phyloP scores from a whole-genome alignment of 2,329 filamentous ascomycete species.

The Penicillium polonicum region DNA sequence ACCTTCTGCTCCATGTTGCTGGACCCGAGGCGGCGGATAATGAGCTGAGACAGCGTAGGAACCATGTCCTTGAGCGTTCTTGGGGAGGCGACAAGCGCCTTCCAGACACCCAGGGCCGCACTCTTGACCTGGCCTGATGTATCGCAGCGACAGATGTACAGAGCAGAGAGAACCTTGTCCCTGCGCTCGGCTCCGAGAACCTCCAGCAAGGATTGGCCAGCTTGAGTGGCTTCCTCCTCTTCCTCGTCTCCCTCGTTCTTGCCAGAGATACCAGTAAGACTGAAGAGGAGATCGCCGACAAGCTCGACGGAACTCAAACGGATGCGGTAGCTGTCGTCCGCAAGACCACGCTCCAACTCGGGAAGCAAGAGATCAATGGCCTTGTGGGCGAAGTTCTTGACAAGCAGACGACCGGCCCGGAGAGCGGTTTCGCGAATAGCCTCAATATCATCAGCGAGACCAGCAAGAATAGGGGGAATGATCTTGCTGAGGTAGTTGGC shows the following conservation, averaged over 20 bases:
- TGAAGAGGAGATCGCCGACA: conserved; percentile 95
- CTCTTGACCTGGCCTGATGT: conserved; percentile 87
- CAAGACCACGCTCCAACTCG: conserved; percentile 90
- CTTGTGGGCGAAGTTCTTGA: conserved; percentile 97
- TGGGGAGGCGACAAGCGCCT: conserved; percentile 88
- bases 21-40: conserved; percentile 90
- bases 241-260: conserved; percentile 78
- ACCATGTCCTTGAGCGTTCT: conserved; percentile 92
- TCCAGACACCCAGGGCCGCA: conserved; percentile 92
- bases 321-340: conserved; percentile 97
- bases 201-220: conserved; percentile 88
- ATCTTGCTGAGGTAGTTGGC: conserved; percentile 93
- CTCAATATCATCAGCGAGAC: conserved; percentile 92
- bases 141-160: conserved; percentile 97
- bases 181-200: conserved; percentile 93
- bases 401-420: conserved; percentile 85
- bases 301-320: conserved; percentile 97
- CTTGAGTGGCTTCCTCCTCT: conserved; percentile 73
- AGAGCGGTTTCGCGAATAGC: conserved; percentile 96
- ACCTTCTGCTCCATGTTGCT: conserved; percentile 98
- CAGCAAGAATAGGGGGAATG: conserved; percentile 90
- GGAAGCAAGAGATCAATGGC: conserved; percentile 92
- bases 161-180: conserved; percentile 93
- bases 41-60: conserved; percentile 88
- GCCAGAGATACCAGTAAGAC: conserved; percentile 88